Evolutionary conservation across 768 basidiomycete species (phyloP), one percentile per base, ranked within the genome.

Genomic region (Russula griseocarnosa): DNA sequence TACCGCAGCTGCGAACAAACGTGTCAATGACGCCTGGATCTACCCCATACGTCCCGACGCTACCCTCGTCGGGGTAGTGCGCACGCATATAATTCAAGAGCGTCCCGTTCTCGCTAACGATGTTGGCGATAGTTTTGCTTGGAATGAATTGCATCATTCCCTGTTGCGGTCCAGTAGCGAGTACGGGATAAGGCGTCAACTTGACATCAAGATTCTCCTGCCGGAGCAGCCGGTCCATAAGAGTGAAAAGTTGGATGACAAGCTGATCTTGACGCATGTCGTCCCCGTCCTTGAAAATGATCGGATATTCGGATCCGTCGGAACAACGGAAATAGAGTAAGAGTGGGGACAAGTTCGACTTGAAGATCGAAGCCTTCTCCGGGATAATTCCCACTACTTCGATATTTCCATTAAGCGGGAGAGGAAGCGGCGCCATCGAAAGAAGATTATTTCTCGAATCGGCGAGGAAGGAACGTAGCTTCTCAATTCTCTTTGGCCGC

Each of bases 221-320:
- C 62, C 94, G 79, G 65, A 98, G 76, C 28, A 99, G 75, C 54
- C 90, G 82, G 72, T 99, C 94, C 97, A 99, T 99, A 30, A 99
- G 84, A 18, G 94, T 97, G 74, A 99, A 95, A n/a, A 98, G 81
- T 74, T 99, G 97, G 55, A 98, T 89, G 30, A 98, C 95, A 42
- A 99, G 84, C 74, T 99, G 97, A 73, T 99, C 97, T 74, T 99
- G 97, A 24, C 97, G 87, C 82, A 98, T 88, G 72, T 99, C 97
- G 72, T 98, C 97, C 16, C 97, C 97, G 69, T 98, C 95, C 76
- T 98, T 99, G 82, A 98, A 98, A 65, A 99, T 98, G 57, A 98
- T 83, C 0, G 95, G 91, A 74, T 90, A 98, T 72, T 94, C 91
- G 16, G 85, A 82, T 11, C 90, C 87, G 61, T 92, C 89, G 11